These are phyloP conservation scores for Ophiosphaerella herpotricha DNA, from an alignment of 2,329 filamentous ascomycete species.

Conservation along the genomic window DNA sequence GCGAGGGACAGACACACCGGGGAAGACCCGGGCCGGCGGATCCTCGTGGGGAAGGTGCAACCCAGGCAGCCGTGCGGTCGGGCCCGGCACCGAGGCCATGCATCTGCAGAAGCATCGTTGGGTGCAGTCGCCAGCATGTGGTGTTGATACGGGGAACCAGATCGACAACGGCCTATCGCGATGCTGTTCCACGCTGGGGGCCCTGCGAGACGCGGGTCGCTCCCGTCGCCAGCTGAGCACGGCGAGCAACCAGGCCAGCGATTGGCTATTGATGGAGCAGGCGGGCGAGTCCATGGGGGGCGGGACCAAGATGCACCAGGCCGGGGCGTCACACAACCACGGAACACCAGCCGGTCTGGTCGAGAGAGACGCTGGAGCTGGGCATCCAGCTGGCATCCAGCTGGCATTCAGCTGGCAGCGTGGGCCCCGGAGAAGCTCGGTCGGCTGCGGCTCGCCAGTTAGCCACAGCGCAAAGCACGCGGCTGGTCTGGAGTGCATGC, in stretches of 20 bases:
- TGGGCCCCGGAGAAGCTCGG: slow-evolving; percentile 32
- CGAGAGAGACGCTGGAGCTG: no score
- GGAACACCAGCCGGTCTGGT: no score
- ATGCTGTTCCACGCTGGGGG: slow-evolving; percentile 8
- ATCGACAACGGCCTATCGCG: slow-evolving; percentile 2
- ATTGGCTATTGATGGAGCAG: no score
- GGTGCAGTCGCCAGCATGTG: neutral
- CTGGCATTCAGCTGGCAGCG: no score
- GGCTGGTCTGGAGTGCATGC: neutral
- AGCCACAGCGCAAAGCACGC: neutral
- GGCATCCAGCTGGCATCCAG: no score
- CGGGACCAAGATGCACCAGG: no score
- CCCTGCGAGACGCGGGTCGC: no score
- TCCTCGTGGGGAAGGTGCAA: slow-evolving; percentile 11
- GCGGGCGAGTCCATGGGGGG: no score
- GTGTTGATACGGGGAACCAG: slow-evolving; percentile 22
- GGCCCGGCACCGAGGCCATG: slow-evolving; percentile 26
- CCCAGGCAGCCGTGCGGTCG: slow-evolving; percentile 15
- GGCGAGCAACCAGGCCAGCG: no score
- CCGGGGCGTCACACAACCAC: no score
- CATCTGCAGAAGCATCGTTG: slow-evolving; percentile 39
- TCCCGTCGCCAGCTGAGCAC: no score
- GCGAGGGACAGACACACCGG: slow-evolving; percentile 4
- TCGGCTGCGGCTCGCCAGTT: slow-evolving; percentile 3
- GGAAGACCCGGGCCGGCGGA: slow-evolving; percentile 10